These are phyloP conservation scores for Phytophthora multivora DNA, from an alignment of 352 stramenopile species.

Conservation along the genomic window DNA sequence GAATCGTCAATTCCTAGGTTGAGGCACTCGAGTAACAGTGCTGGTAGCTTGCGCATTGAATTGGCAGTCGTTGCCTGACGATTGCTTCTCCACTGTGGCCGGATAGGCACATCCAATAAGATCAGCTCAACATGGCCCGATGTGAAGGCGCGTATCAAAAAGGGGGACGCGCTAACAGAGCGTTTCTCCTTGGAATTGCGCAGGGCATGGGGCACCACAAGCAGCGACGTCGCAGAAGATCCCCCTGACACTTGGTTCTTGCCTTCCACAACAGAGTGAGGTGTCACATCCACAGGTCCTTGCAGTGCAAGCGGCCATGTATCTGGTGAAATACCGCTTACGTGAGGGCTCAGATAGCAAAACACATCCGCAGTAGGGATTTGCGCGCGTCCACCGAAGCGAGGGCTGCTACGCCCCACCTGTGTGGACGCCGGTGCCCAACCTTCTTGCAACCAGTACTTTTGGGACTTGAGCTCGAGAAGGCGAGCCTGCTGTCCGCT, in stretches of 20 bases:
- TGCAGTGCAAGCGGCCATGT: slow-evolving; percentile 81
- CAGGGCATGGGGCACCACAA: slow-evolving; percentile 52
- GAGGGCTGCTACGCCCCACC: slow-evolving; percentile 9
- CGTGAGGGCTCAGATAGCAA: slow-evolving; percentile 57
- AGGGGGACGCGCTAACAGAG: slow-evolving; percentile 44
- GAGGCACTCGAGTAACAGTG: slow-evolving; percentile 74
- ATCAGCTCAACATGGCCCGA: slow-evolving; percentile 80
- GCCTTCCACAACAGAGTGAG: slow-evolving; percentile 60
- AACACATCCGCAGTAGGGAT: slow-evolving; percentile 27
- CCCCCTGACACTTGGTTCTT: slow-evolving; percentile 53
- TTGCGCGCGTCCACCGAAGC: slow-evolving; percentile 16
- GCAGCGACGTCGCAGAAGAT: slow-evolving; percentile 52
- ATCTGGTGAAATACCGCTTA: slow-evolving; percentile 73
- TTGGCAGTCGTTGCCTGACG: slow-evolving; percentile 20
- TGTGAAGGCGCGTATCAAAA: slow-evolving; percentile 71
- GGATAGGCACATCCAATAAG: slow-evolving; percentile 63
- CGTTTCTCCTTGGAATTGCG: slow-evolving; percentile 34
- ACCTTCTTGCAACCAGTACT: slow-evolving; percentile 81
- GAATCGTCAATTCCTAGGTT: slow-evolving; percentile 77
- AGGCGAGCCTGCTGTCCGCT: slow-evolving; percentile 41
- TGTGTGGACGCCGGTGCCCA: slow-evolving; percentile 42
- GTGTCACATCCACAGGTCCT: slow-evolving; percentile 60
- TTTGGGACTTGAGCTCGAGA: slow-evolving; percentile 79
- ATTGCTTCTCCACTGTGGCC: slow-evolving; percentile 66
- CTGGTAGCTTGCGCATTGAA: slow-evolving; percentile 37